Evolutionary conservation across 2,329 filamentous ascomycete species (phyloP).

Genomic region (Cladosporium velox): DNA sequence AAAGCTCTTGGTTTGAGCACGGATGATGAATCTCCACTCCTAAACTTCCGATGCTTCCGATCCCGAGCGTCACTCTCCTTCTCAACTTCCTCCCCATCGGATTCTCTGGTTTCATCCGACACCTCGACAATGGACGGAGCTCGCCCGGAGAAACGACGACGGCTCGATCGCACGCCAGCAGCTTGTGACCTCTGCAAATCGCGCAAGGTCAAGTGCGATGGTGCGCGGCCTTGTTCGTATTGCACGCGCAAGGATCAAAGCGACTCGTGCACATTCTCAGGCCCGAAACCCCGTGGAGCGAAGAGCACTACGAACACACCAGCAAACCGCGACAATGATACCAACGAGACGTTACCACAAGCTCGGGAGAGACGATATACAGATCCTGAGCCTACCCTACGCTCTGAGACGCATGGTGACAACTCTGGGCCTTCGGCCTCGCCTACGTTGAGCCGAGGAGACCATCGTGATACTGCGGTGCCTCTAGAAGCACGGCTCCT

Average conservation of each 20-base stretch:
- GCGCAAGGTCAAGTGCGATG: conserved; percentile 56
- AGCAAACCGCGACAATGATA: conserved; percentile 5
- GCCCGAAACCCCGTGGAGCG: conserved; percentile 40
- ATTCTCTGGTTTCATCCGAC: background rate
- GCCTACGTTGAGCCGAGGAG: conserved; percentile 26
- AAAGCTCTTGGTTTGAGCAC: background rate
- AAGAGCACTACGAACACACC: conserved; percentile 39
- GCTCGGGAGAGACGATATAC: background rate
- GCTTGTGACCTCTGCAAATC: conserved; percentile 51
- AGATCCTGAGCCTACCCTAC: background rate
- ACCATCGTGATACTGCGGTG: conserved; percentile 44
- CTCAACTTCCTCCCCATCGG: background rate
- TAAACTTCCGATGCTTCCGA: background rate
- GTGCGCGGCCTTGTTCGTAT: conserved; percentile 53
- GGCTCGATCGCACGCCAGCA: conserved; percentile 33
- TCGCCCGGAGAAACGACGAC: conserved; percentile 25
- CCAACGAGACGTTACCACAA: conserved; percentile 1
- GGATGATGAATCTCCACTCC: background rate
- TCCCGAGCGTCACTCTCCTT: background rate
- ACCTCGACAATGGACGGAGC: background rate
- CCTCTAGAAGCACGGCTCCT: conserved; percentile 50
- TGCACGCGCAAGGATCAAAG: conserved; percentile 46
- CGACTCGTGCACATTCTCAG: conserved; percentile 45
- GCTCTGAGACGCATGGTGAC: background rate
- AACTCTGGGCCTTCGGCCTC: conserved; percentile 21